Evolutionary conservation across 2,329 filamentous ascomycete species (phyloP).

Genomic region (Fusarium luffae): DNA sequence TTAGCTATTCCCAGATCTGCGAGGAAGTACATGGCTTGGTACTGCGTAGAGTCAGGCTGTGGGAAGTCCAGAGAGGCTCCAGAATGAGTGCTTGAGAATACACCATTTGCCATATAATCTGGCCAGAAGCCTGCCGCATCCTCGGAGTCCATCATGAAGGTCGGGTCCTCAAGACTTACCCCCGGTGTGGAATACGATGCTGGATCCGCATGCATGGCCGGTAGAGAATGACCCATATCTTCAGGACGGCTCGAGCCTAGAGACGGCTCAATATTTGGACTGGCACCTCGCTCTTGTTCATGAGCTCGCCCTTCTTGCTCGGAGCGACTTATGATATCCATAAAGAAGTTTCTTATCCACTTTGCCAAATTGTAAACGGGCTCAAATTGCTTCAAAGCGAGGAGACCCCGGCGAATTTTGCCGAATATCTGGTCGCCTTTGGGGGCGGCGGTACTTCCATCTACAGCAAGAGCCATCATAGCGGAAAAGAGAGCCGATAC

Average conservation of each 20-base stretch:
- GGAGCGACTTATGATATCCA: conserved; percentile 15
- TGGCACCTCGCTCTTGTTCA: too few species aligned
- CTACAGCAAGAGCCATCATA: neutral
- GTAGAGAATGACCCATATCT: too few species aligned
- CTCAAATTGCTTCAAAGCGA: conserved; percentile 8
- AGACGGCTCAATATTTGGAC: too few species aligned
- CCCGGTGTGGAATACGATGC: accelerated
- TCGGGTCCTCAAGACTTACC: accelerated
- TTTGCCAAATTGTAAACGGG: conserved; percentile 1
- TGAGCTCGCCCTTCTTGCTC: accelerated
- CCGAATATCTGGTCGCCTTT: neutral
- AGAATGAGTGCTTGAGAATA: neutral
- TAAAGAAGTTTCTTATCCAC: conserved; percentile 29
- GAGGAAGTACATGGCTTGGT: conserved; percentile 25
- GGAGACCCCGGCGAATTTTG: neutral
- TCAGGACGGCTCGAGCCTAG: too few species aligned
- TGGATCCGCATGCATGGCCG: accelerated
- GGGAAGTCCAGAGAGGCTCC: conserved; percentile 13
- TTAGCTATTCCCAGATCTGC: conserved; percentile 11
- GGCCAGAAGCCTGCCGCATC: conserved; percentile 12
- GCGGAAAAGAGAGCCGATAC: neutral
- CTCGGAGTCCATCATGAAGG: neutral
- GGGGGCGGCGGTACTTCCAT: neutral
- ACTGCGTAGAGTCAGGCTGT: conserved; percentile 19
- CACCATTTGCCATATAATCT: neutral